Percentiles rank a stretch among this genome's conserved stretches.
phyloP scores from a whole-genome alignment of 2,329 filamentous ascomycete genomes.

The Knufia petricola region DNA sequence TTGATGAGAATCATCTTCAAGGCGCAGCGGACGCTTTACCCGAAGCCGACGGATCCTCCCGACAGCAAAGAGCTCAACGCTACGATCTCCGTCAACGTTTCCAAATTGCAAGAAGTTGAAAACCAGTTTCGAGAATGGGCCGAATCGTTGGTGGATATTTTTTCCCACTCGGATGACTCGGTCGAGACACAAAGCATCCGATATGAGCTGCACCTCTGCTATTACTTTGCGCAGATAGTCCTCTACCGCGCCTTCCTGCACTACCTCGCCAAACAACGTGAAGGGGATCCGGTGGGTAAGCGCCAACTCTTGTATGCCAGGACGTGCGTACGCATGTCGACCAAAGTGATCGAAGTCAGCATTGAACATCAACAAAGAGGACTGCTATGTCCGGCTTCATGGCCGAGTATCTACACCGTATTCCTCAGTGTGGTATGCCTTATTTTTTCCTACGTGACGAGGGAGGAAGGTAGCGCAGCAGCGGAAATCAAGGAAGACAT shows the following conservation, averaged over 20 bases:
- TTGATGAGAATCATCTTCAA: slow-evolving; percentile 15
- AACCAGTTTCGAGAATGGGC: slow-evolving; percentile 14
- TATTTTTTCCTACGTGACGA: slow-evolving; percentile 16
- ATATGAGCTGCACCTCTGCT: slow-evolving; percentile 17
- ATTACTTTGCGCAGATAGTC: slow-evolving; percentile 20
- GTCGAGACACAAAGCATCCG: slow-evolving; percentile 9
- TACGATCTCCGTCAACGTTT: slow-evolving; percentile 13
- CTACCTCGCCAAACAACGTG: slow-evolving; percentile 16
- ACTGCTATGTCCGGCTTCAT: slow-evolving; percentile 15
- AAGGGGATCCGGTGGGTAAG: slow-evolving; percentile 9
- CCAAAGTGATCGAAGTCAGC: slow-evolving; percentile 12
- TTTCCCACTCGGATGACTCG: slow-evolving; percentile 1
- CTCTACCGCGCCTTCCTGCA: slow-evolving; percentile 23
- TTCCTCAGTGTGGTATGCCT: slow-evolving; percentile 15
- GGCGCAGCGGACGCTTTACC: slow-evolving; percentile 13
- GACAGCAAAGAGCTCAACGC: slow-evolving; percentile 5
- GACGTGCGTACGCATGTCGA: slow-evolving; percentile 14
- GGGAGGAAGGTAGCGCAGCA: slow-evolving; percentile 10
- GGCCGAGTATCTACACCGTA: slow-evolving; percentile 17
- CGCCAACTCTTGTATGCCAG: slow-evolving; percentile 13
- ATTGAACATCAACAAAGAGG: slow-evolving; percentile 13
- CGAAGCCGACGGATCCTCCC: slow-evolving; percentile 12
- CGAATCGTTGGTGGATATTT: slow-evolving; percentile 9
- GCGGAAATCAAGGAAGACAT: slow-evolving; percentile 12
- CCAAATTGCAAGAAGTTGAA: slow-evolving; percentile 13